Evolutionary conservation across 805 yeast genomes (phyloP).

Genomic region (Candida qinlingensis): DNA sequence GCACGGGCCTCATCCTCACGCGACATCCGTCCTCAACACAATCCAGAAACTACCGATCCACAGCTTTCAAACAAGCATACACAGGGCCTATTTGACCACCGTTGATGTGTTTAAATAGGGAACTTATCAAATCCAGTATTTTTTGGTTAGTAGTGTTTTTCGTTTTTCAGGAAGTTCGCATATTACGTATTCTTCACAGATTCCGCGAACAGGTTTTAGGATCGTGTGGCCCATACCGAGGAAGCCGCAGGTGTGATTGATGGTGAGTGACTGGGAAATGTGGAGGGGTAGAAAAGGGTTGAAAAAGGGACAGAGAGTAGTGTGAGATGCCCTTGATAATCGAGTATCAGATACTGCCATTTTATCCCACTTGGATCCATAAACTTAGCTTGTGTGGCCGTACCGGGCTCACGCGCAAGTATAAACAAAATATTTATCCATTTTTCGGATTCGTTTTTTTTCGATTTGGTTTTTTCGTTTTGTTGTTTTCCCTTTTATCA

Average conservation of each 20-base stretch:
- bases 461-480: background rate
- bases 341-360: background rate
- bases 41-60: background rate
- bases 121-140: background rate
- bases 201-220: background rate
- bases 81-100: background rate
- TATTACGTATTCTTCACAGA: background rate
- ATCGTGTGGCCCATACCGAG: conserved; percentile 1
- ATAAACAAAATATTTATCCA: background rate
- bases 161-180: background rate
- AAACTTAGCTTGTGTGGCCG: background rate
- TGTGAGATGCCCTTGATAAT: too few relatives aligned
- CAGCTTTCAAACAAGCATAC: conserved; percentile 6
- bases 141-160: background rate
- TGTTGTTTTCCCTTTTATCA: background rate
- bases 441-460: background rate
- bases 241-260: background rate
- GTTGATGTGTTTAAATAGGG: background rate
- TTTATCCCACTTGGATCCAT: background rate
- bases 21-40: background rate
- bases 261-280: background rate
- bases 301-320: background rate
- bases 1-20: conserved; percentile 42
- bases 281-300: background rate
- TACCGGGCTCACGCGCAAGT: background rate